Percentiles rank a stretch among this genome's conserved stretches.
Conservation (phyloP, 306 rosid genomes). For the Astragalus membranaceus region DNA sequence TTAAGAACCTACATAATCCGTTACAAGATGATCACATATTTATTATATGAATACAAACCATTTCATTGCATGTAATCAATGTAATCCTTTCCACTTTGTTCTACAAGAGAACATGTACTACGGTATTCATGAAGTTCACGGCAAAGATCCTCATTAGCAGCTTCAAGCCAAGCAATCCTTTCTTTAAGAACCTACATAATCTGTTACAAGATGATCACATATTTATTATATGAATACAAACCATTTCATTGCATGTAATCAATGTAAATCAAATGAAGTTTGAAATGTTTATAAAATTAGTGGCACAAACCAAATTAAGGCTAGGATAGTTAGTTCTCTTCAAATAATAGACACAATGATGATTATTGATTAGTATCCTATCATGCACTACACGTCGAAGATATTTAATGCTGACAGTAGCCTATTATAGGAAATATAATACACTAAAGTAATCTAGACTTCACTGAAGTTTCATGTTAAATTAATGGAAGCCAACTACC, state of each 20-base stretch:
- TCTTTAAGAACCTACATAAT: too few relatives aligned
- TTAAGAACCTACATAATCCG: too few relatives aligned
- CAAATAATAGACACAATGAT: slow-evolving; percentile 10
- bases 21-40: too few relatives aligned
- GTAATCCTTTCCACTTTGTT: too few relatives aligned
- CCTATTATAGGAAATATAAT: slow-evolving; percentile 7
- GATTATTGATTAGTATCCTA: slow-evolving; percentile 4
- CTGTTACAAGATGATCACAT: too few relatives aligned
- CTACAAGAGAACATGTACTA: too few relatives aligned
- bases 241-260: background rate
- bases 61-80: too few relatives aligned
- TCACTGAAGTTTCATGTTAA: background rate
- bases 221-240: background rate
- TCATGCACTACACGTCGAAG: too few relatives aligned
- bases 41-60: too few relatives aligned
- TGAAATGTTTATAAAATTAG: background rate
- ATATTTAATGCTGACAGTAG: background rate
- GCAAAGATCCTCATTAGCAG: too few relatives aligned
- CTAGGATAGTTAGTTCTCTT: background rate
- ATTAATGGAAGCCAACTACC: slow-evolving; percentile 44
- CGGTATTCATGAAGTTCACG: too few relatives aligned
- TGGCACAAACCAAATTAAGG: background rate
- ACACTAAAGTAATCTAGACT: background rate
- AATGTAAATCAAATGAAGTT: background rate
- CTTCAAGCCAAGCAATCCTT: too few relatives aligned